A percentile compares a stretch with the other conserved stretches of the same genome.
phyloP scores from a whole-genome alignment of 352 stramenopile species.

The Globisporangium lucens region DNA sequence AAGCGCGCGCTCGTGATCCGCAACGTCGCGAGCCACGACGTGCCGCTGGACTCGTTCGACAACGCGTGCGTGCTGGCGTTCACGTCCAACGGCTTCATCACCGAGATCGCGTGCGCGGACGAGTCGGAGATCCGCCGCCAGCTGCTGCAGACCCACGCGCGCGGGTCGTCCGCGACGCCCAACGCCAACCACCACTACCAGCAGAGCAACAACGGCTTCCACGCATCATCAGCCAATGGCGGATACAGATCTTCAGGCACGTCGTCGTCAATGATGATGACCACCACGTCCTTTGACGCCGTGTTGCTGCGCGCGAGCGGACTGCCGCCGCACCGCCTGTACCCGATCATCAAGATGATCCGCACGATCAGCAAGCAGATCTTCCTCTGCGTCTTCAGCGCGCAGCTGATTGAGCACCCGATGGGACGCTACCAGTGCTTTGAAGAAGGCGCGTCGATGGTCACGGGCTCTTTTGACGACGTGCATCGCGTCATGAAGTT shows the following conservation, averaged over 20 bases:
- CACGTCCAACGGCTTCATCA: slow-evolving; percentile 66
- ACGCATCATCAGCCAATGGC: slow-evolving; percentile 6
- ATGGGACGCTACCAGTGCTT: slow-evolving; percentile 77
- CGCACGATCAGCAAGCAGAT: slow-evolving; percentile 78
- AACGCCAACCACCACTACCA: slow-evolving; percentile 21
- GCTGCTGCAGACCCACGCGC: slow-evolving; percentile 52
- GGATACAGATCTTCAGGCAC: neutral
- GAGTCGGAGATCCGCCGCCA: slow-evolving; percentile 54
- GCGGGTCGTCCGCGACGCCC: slow-evolving; percentile 18
- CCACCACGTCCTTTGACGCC: slow-evolving; percentile 47
- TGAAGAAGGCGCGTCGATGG: slow-evolving; percentile 76
- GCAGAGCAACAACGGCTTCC: slow-evolving; percentile 13
- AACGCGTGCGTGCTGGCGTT: slow-evolving; percentile 73
- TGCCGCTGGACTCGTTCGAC: slow-evolving; percentile 70
- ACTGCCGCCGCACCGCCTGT: slow-evolving; percentile 45
- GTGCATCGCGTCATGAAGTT: slow-evolving; percentile 65
- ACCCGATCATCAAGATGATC: slow-evolving; percentile 53
- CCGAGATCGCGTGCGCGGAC: slow-evolving; percentile 60
- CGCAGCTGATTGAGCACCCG: slow-evolving; percentile 66
- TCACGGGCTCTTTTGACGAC: slow-evolving; percentile 67
- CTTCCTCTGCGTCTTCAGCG: slow-evolving; percentile 83
- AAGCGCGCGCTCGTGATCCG: slow-evolving; percentile 79
- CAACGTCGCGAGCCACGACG: slow-evolving; percentile 67
- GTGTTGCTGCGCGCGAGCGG: slow-evolving; percentile 65
- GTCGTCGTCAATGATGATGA: neutral